A percentile compares a stretch with the other conserved stretches of the same genome.
These are phyloP conservation scores for Jacaranda copaia DNA, from an alignment of 257 asterid species.

Conservation along the genomic window DNA sequence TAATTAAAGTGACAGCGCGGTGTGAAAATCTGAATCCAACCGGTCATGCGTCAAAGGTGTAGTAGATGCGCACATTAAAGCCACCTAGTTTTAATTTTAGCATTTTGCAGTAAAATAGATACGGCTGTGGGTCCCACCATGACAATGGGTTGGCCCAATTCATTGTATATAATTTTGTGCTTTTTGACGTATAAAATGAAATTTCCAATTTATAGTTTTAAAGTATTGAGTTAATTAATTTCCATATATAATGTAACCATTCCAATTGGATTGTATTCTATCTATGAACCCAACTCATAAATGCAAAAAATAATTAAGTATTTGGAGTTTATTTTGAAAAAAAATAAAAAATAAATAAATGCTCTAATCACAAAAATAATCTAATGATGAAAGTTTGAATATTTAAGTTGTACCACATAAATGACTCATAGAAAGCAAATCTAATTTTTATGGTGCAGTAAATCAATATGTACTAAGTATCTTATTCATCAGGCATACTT, in stretches of 20 bases:
- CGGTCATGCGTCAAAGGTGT: not conserved
- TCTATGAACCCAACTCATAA: too few relatives aligned
- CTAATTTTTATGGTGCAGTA: too few relatives aligned
- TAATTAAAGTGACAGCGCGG: slow-evolving; percentile 41
- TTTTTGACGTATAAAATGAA: not conserved
- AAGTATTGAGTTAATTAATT: not conserved
- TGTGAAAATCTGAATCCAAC: slow-evolving; percentile 10
- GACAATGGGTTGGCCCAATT: not conserved
- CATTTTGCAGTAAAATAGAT: not conserved
- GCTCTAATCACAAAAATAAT: too few relatives aligned
- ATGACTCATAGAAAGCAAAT: too few relatives aligned
- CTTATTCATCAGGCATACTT: too few relatives aligned
- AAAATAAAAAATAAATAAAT: too few relatives aligned
- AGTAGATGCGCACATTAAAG: slow-evolving; percentile 32
- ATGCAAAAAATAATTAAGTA: too few relatives aligned
- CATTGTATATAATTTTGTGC: not conserved
- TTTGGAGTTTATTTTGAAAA: too few relatives aligned
- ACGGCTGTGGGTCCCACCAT: slow-evolving; percentile 29
- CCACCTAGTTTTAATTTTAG: slow-evolving; percentile 22
- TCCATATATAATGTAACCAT: not conserved
- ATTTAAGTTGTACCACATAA: too few relatives aligned
- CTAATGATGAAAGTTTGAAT: too few relatives aligned
- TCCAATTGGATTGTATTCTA: not conserved
- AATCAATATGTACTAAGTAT: too few relatives aligned
- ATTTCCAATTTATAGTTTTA: not conserved